These are phyloP conservation scores for Microglena sp. DNA, from an alignment of 139 green algal genomes.

Conservation along the genomic window DNA sequence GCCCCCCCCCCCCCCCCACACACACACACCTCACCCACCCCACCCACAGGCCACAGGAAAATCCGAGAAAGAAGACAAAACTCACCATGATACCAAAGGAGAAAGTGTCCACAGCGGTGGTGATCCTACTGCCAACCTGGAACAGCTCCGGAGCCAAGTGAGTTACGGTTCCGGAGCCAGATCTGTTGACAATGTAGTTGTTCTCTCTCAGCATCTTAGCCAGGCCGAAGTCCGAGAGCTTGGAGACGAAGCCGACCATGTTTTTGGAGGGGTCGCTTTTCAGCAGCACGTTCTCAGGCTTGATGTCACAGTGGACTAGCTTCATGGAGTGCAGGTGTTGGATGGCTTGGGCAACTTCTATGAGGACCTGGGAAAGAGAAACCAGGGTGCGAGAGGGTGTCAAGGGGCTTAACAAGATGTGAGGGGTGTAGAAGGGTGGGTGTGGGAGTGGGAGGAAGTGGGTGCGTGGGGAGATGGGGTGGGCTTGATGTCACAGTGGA, in stretches of 20 bases:
- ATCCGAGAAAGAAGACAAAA: too few relatives aligned
- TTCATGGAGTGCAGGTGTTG: slow-evolving; percentile 48
- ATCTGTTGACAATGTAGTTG: slow-evolving; percentile 54
- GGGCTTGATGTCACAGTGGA: slow-evolving; percentile 61
- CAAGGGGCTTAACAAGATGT: background rate
- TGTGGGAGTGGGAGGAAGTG: too few relatives aligned
- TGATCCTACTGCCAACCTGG: slow-evolving; percentile 51
- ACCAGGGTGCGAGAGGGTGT: too few relatives aligned
- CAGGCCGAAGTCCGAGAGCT: slow-evolving; percentile 51
- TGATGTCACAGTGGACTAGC: slow-evolving; percentile 56
- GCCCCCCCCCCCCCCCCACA: too few relatives aligned
- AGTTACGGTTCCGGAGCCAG: slow-evolving; percentile 43
- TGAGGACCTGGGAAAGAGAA: slow-evolving; percentile 26
- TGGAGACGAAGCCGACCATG: slow-evolving; percentile 31
- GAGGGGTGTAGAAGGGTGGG: background rate
- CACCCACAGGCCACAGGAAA: too few relatives aligned
- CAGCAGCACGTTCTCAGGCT: slow-evolving; percentile 36
- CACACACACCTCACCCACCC: too few relatives aligned
- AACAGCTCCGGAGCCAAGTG: slow-evolving; percentile 54
- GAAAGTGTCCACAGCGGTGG: slow-evolving; percentile 48
- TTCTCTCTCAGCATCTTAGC: slow-evolving; percentile 53
- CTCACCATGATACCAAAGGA: slow-evolving; percentile 36
- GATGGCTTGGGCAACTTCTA: slow-evolving; percentile 42
- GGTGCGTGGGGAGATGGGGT: too few relatives aligned
- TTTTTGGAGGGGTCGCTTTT: slow-evolving; percentile 29